phyloP scores from a whole-genome alignment of 23 red algal genomes.

The Gracilaria vermiculophylla region DNA sequence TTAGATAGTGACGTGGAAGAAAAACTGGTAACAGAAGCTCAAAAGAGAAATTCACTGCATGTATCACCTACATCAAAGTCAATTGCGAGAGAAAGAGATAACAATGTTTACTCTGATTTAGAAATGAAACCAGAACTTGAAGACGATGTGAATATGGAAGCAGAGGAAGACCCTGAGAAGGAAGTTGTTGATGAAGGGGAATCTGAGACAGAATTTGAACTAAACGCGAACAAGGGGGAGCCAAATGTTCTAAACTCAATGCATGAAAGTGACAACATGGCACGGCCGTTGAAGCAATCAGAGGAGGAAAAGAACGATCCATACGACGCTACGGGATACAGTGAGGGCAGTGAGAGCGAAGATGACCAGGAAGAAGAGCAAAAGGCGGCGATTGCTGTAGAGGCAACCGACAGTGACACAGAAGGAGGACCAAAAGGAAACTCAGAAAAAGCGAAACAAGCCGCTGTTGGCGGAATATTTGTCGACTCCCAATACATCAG shows the following conservation, averaged over 20 bases:
- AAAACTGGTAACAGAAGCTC: background rate
- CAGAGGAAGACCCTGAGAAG: background rate
- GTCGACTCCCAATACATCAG: slow-evolving; percentile 40
- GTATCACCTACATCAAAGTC: background rate
- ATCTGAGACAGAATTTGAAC: background rate
- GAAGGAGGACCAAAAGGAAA: background rate
- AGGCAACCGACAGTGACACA: background rate
- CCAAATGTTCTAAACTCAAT: background rate
- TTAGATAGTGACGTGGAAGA: background rate
- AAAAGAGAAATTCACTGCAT: background rate
- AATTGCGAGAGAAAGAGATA: background rate
- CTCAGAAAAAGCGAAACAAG: background rate
- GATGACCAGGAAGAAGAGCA: slow-evolving; percentile 19
- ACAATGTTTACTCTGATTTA: background rate
- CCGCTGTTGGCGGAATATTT: background rate
- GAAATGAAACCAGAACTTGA: background rate
- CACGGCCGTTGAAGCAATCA: background rate
- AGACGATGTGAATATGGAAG: background rate
- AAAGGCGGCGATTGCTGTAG: slow-evolving; percentile 14
- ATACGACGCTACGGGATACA: background rate
- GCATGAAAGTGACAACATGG: background rate
- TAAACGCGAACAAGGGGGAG: background rate
- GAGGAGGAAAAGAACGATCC: background rate
- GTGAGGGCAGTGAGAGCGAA: slow-evolving; percentile 42
- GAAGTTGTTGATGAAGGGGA: background rate